Conservation (phyloP, 306 rosid species). For the Mucuna pruriens region DNA sequence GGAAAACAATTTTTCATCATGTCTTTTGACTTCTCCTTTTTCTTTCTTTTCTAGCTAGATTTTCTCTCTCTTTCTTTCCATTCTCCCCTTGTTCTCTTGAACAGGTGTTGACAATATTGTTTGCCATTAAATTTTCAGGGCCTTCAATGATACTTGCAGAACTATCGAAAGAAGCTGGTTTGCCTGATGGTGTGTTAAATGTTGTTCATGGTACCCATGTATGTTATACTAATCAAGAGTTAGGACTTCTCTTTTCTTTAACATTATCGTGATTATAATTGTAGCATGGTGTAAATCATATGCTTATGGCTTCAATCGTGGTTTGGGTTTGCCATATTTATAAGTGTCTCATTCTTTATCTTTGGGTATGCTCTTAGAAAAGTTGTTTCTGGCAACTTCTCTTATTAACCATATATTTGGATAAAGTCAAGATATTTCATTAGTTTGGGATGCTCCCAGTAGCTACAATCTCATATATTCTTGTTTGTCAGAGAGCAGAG, state of each 20-base stretch:
- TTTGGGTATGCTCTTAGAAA: background rate
- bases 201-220: conserved; percentile 75
- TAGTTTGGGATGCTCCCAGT: background rate
- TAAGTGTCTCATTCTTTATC: background rate
- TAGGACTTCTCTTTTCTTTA: background rate
- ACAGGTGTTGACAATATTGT: conserved; percentile 11
- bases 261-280: conserved; percentile 9
- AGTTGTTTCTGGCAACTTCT: background rate
- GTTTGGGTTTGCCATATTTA: background rate
- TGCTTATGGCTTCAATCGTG: background rate
- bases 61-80: background rate
- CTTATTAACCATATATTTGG: background rate
- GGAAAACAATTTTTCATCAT: background rate
- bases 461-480: background rate
- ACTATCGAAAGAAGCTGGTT: conserved; percentile 77
- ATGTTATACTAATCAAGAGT: conserved; percentile 34
- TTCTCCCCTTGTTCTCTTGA: background rate
- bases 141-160: conserved; percentile 71
- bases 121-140: conserved; percentile 52
- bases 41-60: background rate
- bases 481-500: background rate
- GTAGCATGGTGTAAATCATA: background rate
- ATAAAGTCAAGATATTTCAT: background rate
- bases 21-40: background rate
- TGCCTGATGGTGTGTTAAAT: conserved; percentile 79